Conservation (phyloP, 108 stramenopile species). For the Cyclotella sp. region DNA sequence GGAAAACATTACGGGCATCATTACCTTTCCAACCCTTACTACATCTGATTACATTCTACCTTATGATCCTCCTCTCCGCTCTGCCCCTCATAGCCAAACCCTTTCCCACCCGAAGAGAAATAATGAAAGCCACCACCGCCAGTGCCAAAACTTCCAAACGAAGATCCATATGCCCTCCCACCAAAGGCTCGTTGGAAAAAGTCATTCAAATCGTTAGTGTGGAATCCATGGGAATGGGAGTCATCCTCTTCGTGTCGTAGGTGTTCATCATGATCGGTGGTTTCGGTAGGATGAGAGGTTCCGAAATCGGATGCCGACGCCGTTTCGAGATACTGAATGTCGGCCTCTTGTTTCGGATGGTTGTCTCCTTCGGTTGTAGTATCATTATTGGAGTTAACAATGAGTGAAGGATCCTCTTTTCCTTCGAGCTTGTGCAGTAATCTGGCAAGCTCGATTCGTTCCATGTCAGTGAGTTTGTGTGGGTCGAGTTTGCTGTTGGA, state of each 20-base stretch:
- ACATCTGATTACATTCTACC: slow-evolving; percentile 51
- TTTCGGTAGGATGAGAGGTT: slow-evolving; percentile 19
- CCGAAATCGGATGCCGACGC: slow-evolving; percentile 63
- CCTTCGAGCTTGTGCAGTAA: slow-evolving; percentile 73
- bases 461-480: slow-evolving; percentile 49
- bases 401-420: slow-evolving; percentile 4
- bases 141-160: slow-evolving; percentile 30
- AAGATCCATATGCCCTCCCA: slow-evolving; percentile 6
- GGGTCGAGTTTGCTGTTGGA: neutral
- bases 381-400: slow-evolving; percentile 4
- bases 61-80: slow-evolving; percentile 31
- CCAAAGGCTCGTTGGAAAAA: slow-evolving; percentile 40
- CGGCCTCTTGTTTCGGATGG: too few species aligned
- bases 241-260: slow-evolving; percentile 9
- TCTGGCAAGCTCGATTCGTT: slow-evolving; percentile 55
- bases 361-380: neutral
- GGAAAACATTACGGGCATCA: too few species aligned
- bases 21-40: neutral
- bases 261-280: slow-evolving; percentile 20
- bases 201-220: slow-evolving; percentile 23
- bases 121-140: slow-evolving; percentile 40
- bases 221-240: neutral
- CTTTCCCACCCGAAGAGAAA: slow-evolving; percentile 33
- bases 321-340: slow-evolving; percentile 26
- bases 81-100: slow-evolving; percentile 2